Evolutionary conservation across 495 filamentous ascomycete genomes (phyloP), one percentile per base, ranked within the genome.

Genomic region (Penicillium nucicola): DNA sequence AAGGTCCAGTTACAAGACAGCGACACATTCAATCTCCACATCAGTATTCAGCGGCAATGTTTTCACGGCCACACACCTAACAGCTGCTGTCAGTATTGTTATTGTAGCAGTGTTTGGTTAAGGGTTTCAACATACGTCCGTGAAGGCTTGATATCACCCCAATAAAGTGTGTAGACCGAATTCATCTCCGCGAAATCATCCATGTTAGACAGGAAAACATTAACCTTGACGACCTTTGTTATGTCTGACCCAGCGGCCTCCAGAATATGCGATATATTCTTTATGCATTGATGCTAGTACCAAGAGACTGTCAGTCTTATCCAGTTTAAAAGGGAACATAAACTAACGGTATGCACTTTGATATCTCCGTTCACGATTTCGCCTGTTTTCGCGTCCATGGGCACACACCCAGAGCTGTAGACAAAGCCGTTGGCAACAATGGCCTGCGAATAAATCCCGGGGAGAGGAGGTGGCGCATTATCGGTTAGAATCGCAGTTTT

Each of bases 21-120:
- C 84, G 38, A 77, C 82, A 55, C 81, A 86, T 62, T 88, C 84
- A 60, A 89, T 86, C 70, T 88, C 85, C 11, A 89, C 83, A 70
- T 87, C 84, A 8, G 83, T 84, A n/a, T 77, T 76, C 15, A 85
- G 64, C 1, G 85, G 84, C 43, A 87, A 65, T 34, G 81, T 80
- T 58, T 83, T 76, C 17, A 87, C 85, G 5, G 84, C 84, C 31
- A 89, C 83, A 56, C 85, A 88, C 25, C 62, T 71, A n/a, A n/a
- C n/a, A n/a, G n/a, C n/a, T n/a, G n/a, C n/a, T n/a, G n/a, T n/a
- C n/a, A n/a, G n/a, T n/a, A n/a, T n/a, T n/a, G n/a, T n/a, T n/a
- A n/a, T n/a, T n/a, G n/a, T n/a, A 28, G 1, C 4, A 23, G 7
- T 7, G 7, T 9, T 8, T 2, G 7, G 7, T 28, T 28, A 41